A percentile compares a stretch with the other conserved stretches of the same genome.
These are phyloP conservation scores for Botryotinia globosa DNA, from an alignment of 2,329 filamentous ascomycete genomes.

Conservation along the genomic window DNA sequence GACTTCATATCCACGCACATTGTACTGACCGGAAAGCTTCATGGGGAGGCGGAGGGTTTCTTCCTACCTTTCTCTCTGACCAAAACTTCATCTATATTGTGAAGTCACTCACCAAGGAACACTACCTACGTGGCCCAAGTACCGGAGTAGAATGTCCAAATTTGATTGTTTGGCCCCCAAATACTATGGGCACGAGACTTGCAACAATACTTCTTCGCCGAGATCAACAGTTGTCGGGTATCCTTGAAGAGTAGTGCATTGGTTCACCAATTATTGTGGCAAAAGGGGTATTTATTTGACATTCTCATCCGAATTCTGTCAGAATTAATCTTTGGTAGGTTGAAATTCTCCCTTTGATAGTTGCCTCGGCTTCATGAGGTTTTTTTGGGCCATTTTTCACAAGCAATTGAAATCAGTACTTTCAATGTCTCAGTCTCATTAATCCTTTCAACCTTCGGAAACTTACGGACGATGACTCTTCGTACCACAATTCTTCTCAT, in stretches of 20 bases:
- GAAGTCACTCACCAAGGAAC: background rate
- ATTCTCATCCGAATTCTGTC: background rate
- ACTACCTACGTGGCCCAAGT: background rate
- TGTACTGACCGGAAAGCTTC: background rate
- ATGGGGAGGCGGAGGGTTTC: background rate
- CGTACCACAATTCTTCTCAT: background rate
- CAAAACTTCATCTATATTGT: background rate
- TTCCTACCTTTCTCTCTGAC: background rate
- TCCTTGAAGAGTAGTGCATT: background rate
- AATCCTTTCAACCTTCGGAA: background rate
- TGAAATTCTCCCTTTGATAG: background rate
- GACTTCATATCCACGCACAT: background rate
- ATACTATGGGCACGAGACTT: background rate
- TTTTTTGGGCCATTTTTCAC: background rate
- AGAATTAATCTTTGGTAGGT: background rate
- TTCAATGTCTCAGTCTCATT: background rate
- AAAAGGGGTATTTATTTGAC: background rate
- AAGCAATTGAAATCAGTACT: background rate
- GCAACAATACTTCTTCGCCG: background rate
- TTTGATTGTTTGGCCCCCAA: background rate
- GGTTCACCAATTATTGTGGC: background rate
- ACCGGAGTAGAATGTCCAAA: background rate
- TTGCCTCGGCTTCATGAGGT: background rate
- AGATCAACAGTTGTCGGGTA: background rate
- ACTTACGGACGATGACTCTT: background rate